Evolutionary conservation across 1,284 basidiomycete genomes (phyloP).

Genomic region (Dichomitus squalens): DNA sequence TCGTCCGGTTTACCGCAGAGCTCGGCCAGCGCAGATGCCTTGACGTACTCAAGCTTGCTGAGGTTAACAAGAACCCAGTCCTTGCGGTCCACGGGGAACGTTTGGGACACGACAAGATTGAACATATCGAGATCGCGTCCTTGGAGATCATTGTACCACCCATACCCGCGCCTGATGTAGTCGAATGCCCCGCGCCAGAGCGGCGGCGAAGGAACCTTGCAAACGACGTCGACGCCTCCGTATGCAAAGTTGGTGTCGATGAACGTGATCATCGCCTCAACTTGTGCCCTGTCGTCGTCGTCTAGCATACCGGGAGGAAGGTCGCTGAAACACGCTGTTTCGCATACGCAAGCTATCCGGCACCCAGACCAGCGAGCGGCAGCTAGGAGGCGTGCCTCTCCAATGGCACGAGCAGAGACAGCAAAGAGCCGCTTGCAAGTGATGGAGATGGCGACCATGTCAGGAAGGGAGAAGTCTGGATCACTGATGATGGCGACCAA

Average conservation of each 20-base stretch:
- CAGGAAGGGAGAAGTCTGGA: not conserved
- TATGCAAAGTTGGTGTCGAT: not conserved
- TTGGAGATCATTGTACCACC: not conserved
- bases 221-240: not conserved
- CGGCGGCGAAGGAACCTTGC: not conserved
- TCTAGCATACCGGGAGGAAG: not conserved
- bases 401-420: not conserved
- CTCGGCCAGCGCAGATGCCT: not conserved
- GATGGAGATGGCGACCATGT: not conserved
- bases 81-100: not conserved
- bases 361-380: not conserved
- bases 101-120: not conserved
- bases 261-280: not conserved
- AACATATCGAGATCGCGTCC: not conserved
- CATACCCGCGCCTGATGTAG: not conserved
- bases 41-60: not conserved
- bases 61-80: not conserved
- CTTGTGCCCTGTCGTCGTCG: not conserved
- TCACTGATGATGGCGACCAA: not conserved
- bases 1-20: constrained; percentile 1
- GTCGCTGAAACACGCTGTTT: not conserved
- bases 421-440: not conserved
- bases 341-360: not conserved
- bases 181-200: not conserved
- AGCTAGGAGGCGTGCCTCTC: not conserved